These are phyloP conservation scores for Xerocomus amazonicus DNA, from an alignment of 1,284 basidiomycete species.

Conservation along the genomic window DNA sequence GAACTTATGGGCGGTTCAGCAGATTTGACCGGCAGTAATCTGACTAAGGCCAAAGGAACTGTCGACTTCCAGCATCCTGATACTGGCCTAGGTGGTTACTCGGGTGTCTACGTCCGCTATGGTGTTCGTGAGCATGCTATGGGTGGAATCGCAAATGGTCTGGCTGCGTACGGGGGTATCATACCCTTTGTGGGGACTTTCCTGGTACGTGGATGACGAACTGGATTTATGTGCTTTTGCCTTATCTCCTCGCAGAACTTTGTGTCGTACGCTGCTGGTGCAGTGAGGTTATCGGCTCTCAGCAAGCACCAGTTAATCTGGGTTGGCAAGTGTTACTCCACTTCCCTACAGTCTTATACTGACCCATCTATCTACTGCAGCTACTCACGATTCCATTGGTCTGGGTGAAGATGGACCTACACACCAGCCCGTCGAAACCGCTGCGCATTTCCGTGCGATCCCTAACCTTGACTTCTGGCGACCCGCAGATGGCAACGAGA, in stretches of 20 bases:
- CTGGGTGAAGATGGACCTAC: slow-evolving; percentile 96
- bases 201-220: slow-evolving; percentile 49
- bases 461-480: slow-evolving; percentile 93
- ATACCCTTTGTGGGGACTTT: slow-evolving; percentile 88
- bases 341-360: not conserved
- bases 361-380: slow-evolving; percentile 34
- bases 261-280: slow-evolving; percentile 90
- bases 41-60: slow-evolving; percentile 80
- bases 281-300: slow-evolving; percentile 87
- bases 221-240: not conserved
- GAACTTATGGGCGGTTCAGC: slow-evolving; percentile 90
- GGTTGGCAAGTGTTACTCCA: slow-evolving; percentile 60
- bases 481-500: slow-evolving; percentile 93
- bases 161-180: slow-evolving; percentile 82
- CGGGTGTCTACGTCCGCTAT: slow-evolving; percentile 90
- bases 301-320: slow-evolving; percentile 89
- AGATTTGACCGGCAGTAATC: slow-evolving; percentile 89
- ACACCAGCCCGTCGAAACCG: slow-evolving; percentile 92
- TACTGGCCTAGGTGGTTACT: slow-evolving; percentile 80
- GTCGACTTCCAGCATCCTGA: slow-evolving; percentile 91
- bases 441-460: slow-evolving; percentile 80
- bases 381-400: slow-evolving; percentile 88
- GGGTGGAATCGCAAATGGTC: slow-evolving; percentile 92
- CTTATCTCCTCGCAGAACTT: slow-evolving; percentile 66
- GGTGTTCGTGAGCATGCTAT: slow-evolving; percentile 98